Conservation (phyloP, 2,329 filamentous ascomycete genomes). For the Fusarium xylarioides region DNA sequence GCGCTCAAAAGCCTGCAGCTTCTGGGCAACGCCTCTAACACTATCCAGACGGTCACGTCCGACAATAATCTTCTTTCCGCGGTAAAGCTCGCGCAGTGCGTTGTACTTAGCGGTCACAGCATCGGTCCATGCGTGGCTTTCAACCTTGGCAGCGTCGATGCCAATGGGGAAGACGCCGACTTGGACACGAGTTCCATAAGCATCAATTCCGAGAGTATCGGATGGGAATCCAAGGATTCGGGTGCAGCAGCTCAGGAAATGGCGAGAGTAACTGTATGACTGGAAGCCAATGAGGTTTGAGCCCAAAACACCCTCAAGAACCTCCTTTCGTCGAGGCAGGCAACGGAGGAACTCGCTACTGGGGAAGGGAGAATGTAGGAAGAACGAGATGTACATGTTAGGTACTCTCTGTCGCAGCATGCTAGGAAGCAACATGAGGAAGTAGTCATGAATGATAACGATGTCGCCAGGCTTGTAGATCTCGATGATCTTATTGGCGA, state of each 20-base stretch:
- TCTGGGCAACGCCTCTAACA: slow-evolving; percentile 93
- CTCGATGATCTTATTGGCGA: slow-evolving; percentile 87
- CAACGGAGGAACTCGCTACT: slow-evolving; percentile 96
- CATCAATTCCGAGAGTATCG: slow-evolving; percentile 84
- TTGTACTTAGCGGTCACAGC: slow-evolving; percentile 76
- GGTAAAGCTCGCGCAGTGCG: slow-evolving; percentile 79
- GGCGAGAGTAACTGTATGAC: slow-evolving; percentile 92
- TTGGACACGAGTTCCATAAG: slow-evolving; percentile 87
- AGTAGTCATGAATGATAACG: slow-evolving; percentile 93
- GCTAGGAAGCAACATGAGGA: slow-evolving; percentile 87
- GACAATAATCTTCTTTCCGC: slow-evolving; percentile 94
- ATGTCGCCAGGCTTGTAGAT: slow-evolving; percentile 93
- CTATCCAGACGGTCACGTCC: slow-evolving; percentile 94
- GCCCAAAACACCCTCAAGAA: slow-evolving; percentile 88
- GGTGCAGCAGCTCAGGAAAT: slow-evolving; percentile 94
- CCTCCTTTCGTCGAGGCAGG: slow-evolving; percentile 85
- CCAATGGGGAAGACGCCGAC: slow-evolving; percentile 96
- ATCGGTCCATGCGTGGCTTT: slow-evolving; percentile 76
- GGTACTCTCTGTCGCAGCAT: slow-evolving; percentile 86
- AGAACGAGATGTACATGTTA: slow-evolving; percentile 94
- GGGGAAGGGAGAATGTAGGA: slow-evolving; percentile 92
- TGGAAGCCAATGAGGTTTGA: slow-evolving; percentile 96
- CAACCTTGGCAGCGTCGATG: slow-evolving; percentile 85
- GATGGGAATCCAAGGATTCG: slow-evolving; percentile 91
- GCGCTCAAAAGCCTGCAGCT: slow-evolving; percentile 91